Conservation (phyloP, 2,329 filamentous ascomycete genomes). For the Phoma sp. region DNA sequence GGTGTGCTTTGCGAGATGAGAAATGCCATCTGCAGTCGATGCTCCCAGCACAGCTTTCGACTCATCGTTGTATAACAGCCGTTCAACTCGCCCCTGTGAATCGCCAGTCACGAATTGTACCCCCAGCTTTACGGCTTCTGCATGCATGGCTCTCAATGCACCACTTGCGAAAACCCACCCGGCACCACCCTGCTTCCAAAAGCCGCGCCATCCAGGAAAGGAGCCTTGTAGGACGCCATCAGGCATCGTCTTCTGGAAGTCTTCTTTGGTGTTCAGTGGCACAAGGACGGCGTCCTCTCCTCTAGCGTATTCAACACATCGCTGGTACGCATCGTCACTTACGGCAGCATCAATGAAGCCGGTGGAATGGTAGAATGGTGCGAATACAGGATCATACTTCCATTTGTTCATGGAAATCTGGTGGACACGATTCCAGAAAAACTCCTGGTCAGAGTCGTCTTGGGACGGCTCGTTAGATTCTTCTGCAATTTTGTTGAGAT, state of each 20-base stretch:
- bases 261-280: conserved; percentile 51
- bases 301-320: conserved; percentile 47
- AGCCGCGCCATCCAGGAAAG: conserved; percentile 60
- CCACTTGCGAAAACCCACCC: conserved; percentile 63
- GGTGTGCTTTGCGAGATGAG: conserved; percentile 52
- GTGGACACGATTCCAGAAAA: conserved; percentile 42
- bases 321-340: conserved; percentile 47
- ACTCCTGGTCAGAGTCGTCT: conserved; percentile 41
- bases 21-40: conserved; percentile 50
- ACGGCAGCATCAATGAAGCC: conserved; percentile 56
- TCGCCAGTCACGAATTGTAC: conserved; percentile 55
- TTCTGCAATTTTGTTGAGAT: conserved; percentile 57
- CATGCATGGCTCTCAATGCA: conserved; percentile 54
- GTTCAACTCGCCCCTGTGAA: conserved; percentile 46
- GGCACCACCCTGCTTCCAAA: conserved; percentile 52
- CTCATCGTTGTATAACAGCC: conserved; percentile 42
- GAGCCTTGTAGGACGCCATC: conserved; percentile 57
- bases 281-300: conserved; percentile 36
- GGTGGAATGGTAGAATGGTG: conserved; percentile 54
- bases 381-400: conserved; percentile 52
- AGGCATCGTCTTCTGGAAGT: conserved; percentile 60
- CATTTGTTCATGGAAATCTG: conserved; percentile 51
- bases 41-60: conserved; percentile 51
- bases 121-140: conserved; percentile 55
- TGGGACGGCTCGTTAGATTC: conserved; percentile 33